Evolutionary conservation across 2,329 filamentous ascomycete species (phyloP).

Genomic region (Aspergillus ochraceus): DNA sequence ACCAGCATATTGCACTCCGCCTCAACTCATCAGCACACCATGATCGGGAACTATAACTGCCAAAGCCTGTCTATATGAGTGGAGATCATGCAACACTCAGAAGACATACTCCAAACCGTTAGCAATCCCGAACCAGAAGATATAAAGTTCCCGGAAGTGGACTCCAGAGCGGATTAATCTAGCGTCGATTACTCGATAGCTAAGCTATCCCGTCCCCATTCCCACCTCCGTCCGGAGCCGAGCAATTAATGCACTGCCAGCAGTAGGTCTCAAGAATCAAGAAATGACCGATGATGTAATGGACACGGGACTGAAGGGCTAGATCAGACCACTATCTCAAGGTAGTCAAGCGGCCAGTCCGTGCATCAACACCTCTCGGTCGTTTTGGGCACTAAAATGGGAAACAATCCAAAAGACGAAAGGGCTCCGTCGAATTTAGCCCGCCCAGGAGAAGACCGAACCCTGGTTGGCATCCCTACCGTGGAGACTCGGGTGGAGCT

Average conservation of each 20-base stretch:
- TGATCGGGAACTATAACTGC: not conserved
- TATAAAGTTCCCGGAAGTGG: not conserved
- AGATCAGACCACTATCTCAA: not conserved
- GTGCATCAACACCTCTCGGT: not conserved
- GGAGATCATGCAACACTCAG: not conserved
- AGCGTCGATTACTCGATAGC: too few species aligned
- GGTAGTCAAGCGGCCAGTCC: not conserved
- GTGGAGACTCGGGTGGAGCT: not conserved
- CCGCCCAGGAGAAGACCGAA: too few species aligned
- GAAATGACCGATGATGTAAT: not conserved
- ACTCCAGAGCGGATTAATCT: not conserved
- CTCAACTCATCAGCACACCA: too few species aligned
- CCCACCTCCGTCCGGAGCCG: too few species aligned
- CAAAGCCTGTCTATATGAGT: not conserved
- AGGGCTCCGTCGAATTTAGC: too few species aligned
- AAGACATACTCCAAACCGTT: not conserved
- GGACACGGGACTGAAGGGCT: not conserved
- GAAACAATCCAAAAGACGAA: not conserved
- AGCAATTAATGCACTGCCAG: too few species aligned
- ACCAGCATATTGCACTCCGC: too few species aligned
- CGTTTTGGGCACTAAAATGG: not conserved
- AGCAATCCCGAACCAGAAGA: not conserved
- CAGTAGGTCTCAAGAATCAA: too few species aligned
- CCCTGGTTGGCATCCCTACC: not conserved
- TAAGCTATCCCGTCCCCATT: too few species aligned